Conservation (phyloP, 306 rosid genomes). For the Cercis canadensis region DNA sequence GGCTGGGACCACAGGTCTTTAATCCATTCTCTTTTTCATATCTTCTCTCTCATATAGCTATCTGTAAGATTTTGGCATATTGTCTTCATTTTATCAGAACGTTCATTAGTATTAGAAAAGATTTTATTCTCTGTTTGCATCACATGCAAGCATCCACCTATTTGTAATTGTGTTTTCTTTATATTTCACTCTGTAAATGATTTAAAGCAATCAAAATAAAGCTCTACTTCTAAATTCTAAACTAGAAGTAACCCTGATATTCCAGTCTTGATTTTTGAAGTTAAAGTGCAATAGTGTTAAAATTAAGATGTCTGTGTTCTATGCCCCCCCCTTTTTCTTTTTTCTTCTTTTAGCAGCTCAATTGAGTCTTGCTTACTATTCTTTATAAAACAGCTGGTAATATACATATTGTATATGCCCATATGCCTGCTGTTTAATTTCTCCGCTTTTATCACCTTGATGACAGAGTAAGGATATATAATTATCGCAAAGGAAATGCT, state of each 20-base stretch:
- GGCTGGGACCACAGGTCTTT: conserved; percentile 98
- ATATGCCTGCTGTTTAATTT: conserved; percentile 19
- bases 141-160: not conserved
- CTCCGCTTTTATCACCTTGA: conserved; percentile 26
- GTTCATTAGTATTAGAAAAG: not conserved
- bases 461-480: conserved; percentile 81
- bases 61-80: conserved; percentile 2
- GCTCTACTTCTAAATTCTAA: conserved; percentile 3
- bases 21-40: not conserved
- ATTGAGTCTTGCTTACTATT: not conserved
- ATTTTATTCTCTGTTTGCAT: not conserved
- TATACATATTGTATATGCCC: too few relatives aligned
- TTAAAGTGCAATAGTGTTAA: not conserved
- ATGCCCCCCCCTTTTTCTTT: not conserved
- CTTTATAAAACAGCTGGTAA: not conserved
- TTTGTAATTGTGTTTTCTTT: too few relatives aligned
- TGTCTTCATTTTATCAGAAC: conserved; percentile 25
- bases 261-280: not conserved
- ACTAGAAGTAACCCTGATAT: too few relatives aligned
- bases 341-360: not conserved
- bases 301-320: not conserved
- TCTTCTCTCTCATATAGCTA: too few relatives aligned
- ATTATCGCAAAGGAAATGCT: conserved; percentile 82
- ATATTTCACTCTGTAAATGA: too few relatives aligned
- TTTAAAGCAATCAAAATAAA: conserved; percentile 2